These are phyloP conservation scores for Exsudoporus frostii DNA, from an alignment of 768 basidiomycete genomes.

Conservation along the genomic window DNA sequence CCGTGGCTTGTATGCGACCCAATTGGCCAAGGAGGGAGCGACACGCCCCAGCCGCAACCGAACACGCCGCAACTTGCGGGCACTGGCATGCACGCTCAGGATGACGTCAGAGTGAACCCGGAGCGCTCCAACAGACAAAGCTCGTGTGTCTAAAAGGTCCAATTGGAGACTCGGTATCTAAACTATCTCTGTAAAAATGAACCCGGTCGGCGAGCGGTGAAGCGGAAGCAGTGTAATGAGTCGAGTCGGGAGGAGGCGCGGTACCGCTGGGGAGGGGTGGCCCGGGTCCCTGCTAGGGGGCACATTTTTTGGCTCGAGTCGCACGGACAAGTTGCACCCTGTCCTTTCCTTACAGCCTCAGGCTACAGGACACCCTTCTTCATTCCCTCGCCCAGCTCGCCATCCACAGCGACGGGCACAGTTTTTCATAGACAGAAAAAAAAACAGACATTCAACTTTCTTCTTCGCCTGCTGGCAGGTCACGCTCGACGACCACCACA, in stretches of 20 bases:
- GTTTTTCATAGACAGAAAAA: conserved; percentile 39
- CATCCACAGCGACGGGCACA: conserved; percentile 35
- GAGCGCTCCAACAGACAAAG: not conserved
- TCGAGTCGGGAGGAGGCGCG: conserved; percentile 1
- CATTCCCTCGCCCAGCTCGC: conserved; percentile 32
- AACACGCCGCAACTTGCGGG: conserved; percentile 3
- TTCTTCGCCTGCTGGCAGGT: conserved; percentile 89
- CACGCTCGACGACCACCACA: conserved; percentile 81
- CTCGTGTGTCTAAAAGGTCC: not conserved
- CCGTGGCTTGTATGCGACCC: not conserved
- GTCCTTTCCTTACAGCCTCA: conserved; percentile 39
- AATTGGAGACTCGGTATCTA: not conserved
- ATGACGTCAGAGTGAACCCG: conserved; percentile 7
- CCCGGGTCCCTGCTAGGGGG: conserved; percentile 27
- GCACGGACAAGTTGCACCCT: conserved; percentile 32
- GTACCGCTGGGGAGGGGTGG: conserved; percentile 21
- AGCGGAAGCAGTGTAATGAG: not conserved
- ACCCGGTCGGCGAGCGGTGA: not conserved
- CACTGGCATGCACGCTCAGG: not conserved
- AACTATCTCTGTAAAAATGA: not conserved
- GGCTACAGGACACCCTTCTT: conserved; percentile 33
- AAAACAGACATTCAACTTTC: conserved; percentile 46
- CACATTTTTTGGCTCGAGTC: conserved; percentile 32
- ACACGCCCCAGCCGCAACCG: conserved; percentile 1
- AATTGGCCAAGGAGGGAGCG: not conserved